Conservation (phyloP, 192 early-diverging fungal species). For the Backusella circina region DNA sequence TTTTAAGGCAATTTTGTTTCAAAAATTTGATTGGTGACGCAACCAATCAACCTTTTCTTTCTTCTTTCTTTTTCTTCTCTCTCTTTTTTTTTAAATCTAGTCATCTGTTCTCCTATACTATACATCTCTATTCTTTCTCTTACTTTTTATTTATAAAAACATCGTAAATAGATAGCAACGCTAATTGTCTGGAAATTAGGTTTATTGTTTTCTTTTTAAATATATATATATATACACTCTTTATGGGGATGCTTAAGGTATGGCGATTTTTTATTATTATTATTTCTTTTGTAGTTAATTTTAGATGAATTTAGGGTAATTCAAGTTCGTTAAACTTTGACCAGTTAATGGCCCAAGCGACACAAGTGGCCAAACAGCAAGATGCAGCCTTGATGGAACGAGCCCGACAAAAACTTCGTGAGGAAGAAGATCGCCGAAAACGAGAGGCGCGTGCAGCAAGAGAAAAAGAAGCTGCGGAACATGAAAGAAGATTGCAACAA, state of each 20-base stretch:
- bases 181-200: background rate
- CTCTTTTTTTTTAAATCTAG: background rate
- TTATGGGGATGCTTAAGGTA: background rate
- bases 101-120: background rate
- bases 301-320: background rate
- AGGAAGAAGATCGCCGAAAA: background rate
- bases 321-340: conserved; percentile 7
- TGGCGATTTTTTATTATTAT: background rate
- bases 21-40: background rate
- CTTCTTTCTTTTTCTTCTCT: background rate
- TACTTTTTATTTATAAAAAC: background rate
- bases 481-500: background rate
- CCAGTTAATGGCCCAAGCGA: conserved; percentile 18
- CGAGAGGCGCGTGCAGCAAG: background rate
- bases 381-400: conserved; percentile 8
- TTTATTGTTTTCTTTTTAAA: background rate
- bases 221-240: background rate
- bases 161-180: background rate
- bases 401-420: conserved; percentile 14
- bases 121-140: background rate
- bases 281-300: background rate
- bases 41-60: background rate
- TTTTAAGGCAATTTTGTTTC: background rate
- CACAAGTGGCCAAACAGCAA: conserved; percentile 19
- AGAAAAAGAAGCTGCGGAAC: background rate